Percentiles rank a stretch among this genome's conserved stretches.
Evolutionary conservation across 768 basidiomycete genomes (phyloP).

Genomic region (Strobilomyces confusus): DNA sequence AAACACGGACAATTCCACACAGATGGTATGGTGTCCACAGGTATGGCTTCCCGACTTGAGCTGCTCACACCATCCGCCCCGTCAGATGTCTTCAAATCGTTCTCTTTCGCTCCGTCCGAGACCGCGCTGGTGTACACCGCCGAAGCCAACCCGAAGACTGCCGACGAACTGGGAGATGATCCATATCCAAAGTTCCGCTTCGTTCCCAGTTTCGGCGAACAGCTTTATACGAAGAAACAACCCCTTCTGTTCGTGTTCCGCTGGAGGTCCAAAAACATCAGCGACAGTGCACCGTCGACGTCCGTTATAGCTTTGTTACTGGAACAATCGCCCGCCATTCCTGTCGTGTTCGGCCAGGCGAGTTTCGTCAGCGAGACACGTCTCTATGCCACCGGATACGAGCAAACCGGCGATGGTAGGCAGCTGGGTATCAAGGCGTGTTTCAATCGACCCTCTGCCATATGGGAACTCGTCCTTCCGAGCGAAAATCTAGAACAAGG

Average conservation of each 20-base stretch:
- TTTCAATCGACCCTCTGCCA: slow-evolving; percentile 53
- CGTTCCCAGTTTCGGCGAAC: slow-evolving; percentile 61
- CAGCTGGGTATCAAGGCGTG: slow-evolving; percentile 58
- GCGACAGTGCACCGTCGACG: slow-evolving; percentile 3
- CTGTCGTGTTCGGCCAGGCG: slow-evolving; percentile 52
- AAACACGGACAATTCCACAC: slow-evolving; percentile 56
- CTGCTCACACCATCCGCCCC: background rate
- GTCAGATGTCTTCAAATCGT: slow-evolving; percentile 47
- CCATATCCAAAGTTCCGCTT: slow-evolving; percentile 47
- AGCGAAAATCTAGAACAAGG: slow-evolving; percentile 1
- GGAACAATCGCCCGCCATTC: slow-evolving; percentile 2
- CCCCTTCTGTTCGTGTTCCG: slow-evolving; percentile 54
- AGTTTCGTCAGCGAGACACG: slow-evolving; percentile 42
- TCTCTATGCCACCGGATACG: slow-evolving; percentile 61
- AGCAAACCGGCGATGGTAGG: slow-evolving; percentile 52
- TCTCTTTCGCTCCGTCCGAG: slow-evolving; percentile 54
- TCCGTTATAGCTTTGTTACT: slow-evolving; percentile 12
- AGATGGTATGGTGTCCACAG: slow-evolving; percentile 42
- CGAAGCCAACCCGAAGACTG: slow-evolving; percentile 40
- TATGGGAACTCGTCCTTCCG: slow-evolving; percentile 47
- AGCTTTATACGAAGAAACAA: slow-evolving; percentile 45
- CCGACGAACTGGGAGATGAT: slow-evolving; percentile 21
- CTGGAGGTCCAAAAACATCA: slow-evolving; percentile 33
- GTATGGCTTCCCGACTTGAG: background rate
- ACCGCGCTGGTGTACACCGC: slow-evolving; percentile 56